Conservation (phyloP, 2,329 filamentous ascomycete species). For the Zymoseptoria brevis region DNA sequence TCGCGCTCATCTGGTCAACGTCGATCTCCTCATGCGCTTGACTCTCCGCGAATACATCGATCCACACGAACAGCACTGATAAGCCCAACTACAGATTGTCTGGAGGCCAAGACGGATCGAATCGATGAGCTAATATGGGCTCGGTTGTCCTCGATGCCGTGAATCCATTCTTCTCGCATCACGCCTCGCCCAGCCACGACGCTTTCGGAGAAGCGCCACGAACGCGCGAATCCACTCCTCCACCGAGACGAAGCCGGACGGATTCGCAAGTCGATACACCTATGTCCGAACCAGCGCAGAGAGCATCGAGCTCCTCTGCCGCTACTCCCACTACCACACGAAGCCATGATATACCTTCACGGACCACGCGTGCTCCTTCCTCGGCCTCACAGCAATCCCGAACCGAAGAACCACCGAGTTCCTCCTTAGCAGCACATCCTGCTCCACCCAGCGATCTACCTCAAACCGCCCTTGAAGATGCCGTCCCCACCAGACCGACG, state of each 20-base stretch:
- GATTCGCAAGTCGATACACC: constrained; percentile 18
- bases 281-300: constrained; percentile 26
- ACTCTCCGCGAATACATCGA: background rate
- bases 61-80: constrained; percentile 9
- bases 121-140: constrained; percentile 47
- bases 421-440: constrained; percentile 25
- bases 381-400: constrained; percentile 11
- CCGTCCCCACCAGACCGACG: constrained; percentile 17
- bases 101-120: constrained; percentile 6
- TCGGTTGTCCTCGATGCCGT: constrained; percentile 61
- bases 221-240: constrained; percentile 12
- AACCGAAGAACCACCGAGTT: constrained; percentile 16
- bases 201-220: constrained; percentile 13
- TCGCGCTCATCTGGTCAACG: background rate
- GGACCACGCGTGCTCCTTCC: constrained; percentile 9
- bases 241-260: constrained; percentile 21
- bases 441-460: constrained; percentile 17
- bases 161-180: constrained; percentile 49
- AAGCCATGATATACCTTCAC: constrained; percentile 10
- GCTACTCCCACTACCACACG: constrained; percentile 5
- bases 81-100: constrained; percentile 6
- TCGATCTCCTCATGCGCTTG: background rate
- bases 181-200: constrained; percentile 16
- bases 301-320: constrained; percentile 25
- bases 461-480: constrained; percentile 1